Evolutionary conservation across 768 basidiomycete species (phyloP).

Genomic region (Boletus sensibilis): DNA sequence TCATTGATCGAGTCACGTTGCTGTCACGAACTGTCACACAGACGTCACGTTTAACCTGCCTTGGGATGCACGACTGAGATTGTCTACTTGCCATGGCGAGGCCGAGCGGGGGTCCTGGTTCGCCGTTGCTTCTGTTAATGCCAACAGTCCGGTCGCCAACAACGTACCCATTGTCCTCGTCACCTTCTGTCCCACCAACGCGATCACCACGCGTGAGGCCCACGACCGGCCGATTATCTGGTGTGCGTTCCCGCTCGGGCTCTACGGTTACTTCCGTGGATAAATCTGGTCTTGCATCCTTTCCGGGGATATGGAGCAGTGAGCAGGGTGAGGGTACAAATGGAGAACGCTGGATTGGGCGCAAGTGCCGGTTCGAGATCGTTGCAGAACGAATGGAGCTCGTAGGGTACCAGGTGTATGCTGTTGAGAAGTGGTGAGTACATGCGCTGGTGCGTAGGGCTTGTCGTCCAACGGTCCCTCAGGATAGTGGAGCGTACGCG

Average conservation of each 20-base stretch:
- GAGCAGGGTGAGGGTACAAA: constrained; percentile 17
- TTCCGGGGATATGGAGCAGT: constrained; percentile 1
- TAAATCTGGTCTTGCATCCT: constrained; percentile 8
- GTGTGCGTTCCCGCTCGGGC: constrained; percentile 34
- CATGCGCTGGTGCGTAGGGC: background rate
- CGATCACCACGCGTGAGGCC: constrained; percentile 27
- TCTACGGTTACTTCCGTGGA: constrained; percentile 27
- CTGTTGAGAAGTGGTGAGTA: constrained; percentile 80
- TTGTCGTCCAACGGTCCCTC: background rate
- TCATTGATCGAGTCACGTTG: constrained; percentile 5
- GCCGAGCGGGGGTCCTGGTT: constrained; percentile 4
- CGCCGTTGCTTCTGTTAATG: constrained; percentile 29
- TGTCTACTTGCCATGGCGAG: constrained; percentile 16
- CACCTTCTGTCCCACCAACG: constrained; percentile 16
- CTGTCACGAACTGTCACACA: constrained; percentile 13
- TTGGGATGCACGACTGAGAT: background rate
- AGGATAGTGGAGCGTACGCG: constrained; percentile 71
- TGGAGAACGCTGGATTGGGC: constrained; percentile 45
- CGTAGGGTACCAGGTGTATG: constrained; percentile 76
- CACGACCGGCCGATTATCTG: constrained; percentile 26
- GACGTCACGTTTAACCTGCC: constrained; percentile 6
- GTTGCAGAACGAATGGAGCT: constrained; percentile 46
- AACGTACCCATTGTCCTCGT: background rate
- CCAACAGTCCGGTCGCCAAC: constrained; percentile 33
- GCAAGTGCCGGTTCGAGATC: constrained; percentile 48